Base-by-base conservation (phyloP, 257 asterid genomes). In the Lycium barbarum region DNA sequence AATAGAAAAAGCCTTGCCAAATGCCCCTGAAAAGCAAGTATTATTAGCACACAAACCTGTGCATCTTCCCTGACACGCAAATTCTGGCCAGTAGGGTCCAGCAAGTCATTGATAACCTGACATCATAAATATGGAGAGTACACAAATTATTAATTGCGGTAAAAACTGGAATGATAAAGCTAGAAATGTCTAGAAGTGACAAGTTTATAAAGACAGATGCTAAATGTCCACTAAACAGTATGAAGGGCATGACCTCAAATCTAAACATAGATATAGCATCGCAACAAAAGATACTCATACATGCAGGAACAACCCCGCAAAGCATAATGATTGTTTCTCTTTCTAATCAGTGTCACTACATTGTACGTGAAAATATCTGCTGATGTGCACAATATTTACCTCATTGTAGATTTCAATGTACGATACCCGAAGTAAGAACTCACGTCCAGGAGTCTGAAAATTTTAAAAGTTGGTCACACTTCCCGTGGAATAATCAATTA, bases 41-140 rank as follows among this genome's bases (percentile, higher is more conserved):
- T 78, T 83, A 26, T 53, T 70, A 67, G 85, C 58, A 71, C 17
- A 83, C 67, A 88, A 81, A 97, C 99, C 99, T 97, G 99, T 20
- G 95, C 95, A 89, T 97, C 99, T 90, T 97, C 99, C 90, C 99
- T 92, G 85, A 97, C 95, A 53, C 99, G 99, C 90, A 97, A 92
- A 91, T 97, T 94, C 87, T 97, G 99, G 85, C 99, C 99, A 86
- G 98, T 95, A 71, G 99, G 99, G 86, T 97, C 99, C 90, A 97
- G 94, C 92, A 97, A 90, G 91, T 95, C 99, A 88, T 97, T 97
- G 65, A 97, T 93, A 90, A 97, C 98, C 99, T 97, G 92, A 83
- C 76, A 88, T 85, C 61, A 86, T 67, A 70, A 63, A 78, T 78
- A 78, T 5, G 33, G 2, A 53, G 33, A 54, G 82, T 54, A 78